Conservation (phyloP, 257 asterid genomes). For the Nicotiana obtusifolia region DNA sequence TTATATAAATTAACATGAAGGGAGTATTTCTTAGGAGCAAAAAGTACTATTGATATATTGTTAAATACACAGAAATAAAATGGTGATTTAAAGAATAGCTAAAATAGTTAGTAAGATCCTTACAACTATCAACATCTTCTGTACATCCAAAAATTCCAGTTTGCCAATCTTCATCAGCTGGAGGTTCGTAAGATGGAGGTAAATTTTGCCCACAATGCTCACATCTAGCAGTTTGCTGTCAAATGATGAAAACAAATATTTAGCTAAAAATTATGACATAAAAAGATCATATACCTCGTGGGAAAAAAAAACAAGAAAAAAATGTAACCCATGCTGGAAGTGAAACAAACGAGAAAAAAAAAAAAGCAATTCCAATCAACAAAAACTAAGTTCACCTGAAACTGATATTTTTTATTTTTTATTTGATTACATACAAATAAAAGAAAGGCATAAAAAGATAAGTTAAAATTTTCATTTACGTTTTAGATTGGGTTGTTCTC, state of each 20-base stretch:
- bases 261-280: background rate
- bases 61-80: background rate
- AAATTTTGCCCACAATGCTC: slow-evolving; percentile 64
- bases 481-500: background rate
- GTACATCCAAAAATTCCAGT: slow-evolving; percentile 64
- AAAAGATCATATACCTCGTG: background rate
- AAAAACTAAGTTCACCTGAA: background rate
- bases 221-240: slow-evolving; percentile 54
- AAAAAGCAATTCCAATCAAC: background rate
- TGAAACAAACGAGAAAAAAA: background rate
- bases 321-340: background rate
- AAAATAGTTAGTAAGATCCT: background rate
- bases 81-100: background rate
- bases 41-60: too few relatives aligned
- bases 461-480: background rate
- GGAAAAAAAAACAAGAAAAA: background rate
- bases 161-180: slow-evolving; percentile 71
- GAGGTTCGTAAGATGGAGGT: slow-evolving; percentile 61
- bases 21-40: background rate
- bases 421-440: background rate
- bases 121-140: slow-evolving; percentile 63
- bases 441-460: background rate
- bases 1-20: background rate
- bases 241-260: background rate
- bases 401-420: background rate